phyloP scores from a whole-genome alignment of 1,284 basidiomycete genomes.

The Tilletia indica region DNA sequence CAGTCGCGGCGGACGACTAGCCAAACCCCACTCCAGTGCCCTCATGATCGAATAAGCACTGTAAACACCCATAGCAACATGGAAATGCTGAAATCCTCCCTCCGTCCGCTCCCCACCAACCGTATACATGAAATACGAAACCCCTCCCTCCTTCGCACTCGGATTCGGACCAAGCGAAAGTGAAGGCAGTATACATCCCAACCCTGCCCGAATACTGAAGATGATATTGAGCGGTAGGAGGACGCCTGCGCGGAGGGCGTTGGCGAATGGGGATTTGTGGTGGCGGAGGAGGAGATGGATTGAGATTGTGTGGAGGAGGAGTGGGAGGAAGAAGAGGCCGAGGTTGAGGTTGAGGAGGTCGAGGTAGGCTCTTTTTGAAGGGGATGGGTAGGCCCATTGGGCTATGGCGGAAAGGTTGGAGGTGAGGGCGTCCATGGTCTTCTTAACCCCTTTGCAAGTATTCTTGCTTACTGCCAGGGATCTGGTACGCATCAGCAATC shows the following conservation, averaged over 20 bases:
- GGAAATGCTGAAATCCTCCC: conserved; percentile 15
- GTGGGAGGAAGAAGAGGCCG: neutral
- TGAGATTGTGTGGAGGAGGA: neutral
- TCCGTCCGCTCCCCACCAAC: neutral
- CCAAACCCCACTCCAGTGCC: conserved; percentile 14
- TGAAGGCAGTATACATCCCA: neutral
- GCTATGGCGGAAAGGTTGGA: neutral
- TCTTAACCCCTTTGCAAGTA: too few species aligned
- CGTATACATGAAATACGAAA: conserved; percentile 7
- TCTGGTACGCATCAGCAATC: too few species aligned
- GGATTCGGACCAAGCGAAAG: neutral
- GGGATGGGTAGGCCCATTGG: neutral
- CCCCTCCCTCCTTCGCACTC: neutral
- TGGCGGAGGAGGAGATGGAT: neutral
- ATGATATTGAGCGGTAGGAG: conserved; percentile 17
- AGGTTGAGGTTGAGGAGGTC: neutral
- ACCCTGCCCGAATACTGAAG: conserved; percentile 4
- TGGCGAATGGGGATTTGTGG: neutral
- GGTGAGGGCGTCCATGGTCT: too few species aligned
- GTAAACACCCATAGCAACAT: conserved; percentile 13
- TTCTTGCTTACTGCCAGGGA: too few species aligned
- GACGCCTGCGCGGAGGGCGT: conserved; percentile 11
- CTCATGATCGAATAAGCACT: conserved; percentile 9
- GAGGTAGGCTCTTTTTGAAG: neutral
- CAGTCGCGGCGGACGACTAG: neutral